Evolutionary conservation across 306 rosid species (phyloP), one percentile per base, ranked within the genome.

Genomic region (Parietaria judaica): DNA sequence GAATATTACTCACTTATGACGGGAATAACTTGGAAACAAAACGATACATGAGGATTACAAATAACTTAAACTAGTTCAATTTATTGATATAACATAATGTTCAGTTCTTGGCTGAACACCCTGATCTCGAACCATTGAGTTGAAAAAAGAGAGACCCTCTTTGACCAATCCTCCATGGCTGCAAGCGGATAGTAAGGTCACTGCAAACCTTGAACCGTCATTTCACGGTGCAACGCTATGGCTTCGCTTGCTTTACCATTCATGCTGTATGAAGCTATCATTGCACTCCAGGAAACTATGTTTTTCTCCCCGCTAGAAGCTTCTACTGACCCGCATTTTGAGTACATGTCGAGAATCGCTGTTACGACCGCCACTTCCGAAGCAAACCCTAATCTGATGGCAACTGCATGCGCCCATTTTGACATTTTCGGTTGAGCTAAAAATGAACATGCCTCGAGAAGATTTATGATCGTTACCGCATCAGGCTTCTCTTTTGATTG

Each of bases 101-200:
- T 80, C 80, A 56, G 49, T 37, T 54, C 55, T 51, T 1, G 63
- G 80, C 51, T 73, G 68, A 31, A 80, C 14, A 4, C 59, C 68
- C 1, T 41, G 45, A 41, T 41, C 45, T 64, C 58, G 57, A 58
- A 14, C 39, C 81, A 80, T 68, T 5, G 71, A 70, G 64, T 51
- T 51, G 66, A 80, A 73, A 36, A 74, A 71, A 17, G 66, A 67
- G 37, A 74, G 56, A 11, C 82, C 85, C 62, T 74, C 76, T 57
- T 80, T 57, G 15, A 80, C 59, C 37, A 80, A 65, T 12, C 82
- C 85, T 46, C 78, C 78, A 51, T 80, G 82, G 50, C 80, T 76
- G 44, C 82, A 74, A 10, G 82, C 80, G 51, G 78, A 77, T 36
- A 80, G 74, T 43, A 69, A 17, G 11, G 82, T 77, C 60, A 75